Evolutionary conservation across 768 basidiomycete genomes (phyloP).

Genomic region (Pisolithus tinctorius): DNA sequence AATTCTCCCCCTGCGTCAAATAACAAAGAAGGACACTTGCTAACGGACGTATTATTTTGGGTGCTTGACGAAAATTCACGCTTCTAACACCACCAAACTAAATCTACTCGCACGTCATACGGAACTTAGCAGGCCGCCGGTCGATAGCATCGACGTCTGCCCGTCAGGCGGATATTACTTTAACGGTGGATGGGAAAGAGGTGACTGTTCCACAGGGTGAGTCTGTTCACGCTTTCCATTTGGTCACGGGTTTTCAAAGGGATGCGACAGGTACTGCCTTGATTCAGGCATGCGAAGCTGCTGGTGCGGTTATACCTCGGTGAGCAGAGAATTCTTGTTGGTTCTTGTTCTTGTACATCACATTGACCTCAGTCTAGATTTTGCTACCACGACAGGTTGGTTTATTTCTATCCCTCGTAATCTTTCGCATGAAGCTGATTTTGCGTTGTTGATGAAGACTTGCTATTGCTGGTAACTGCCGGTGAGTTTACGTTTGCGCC

Average conservation of each 20-base stretch:
- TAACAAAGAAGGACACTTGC: background rate
- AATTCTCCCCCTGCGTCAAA: background rate
- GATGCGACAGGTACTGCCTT: constrained; percentile 72
- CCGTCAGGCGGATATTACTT: constrained; percentile 73
- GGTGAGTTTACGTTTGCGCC: constrained; percentile 41
- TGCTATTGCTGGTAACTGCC: constrained; percentile 96
- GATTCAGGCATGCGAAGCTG: constrained; percentile 93
- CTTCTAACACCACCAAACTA: background rate
- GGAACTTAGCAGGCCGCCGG: constrained; percentile 41
- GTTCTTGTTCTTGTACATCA: background rate
- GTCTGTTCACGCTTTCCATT: constrained; percentile 21
- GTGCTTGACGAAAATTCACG: background rate
- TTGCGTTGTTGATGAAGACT: constrained; percentile 42
- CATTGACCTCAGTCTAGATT: constrained; percentile 41
- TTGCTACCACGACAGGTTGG: constrained; percentile 80
- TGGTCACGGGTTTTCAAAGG: constrained; percentile 5
- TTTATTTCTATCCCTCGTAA: background rate
- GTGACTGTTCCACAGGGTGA: constrained; percentile 94
- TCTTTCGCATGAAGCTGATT: constrained; percentile 1
- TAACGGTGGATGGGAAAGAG: constrained; percentile 95
- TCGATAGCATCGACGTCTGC: constrained; percentile 60
- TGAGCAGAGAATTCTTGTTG: constrained; percentile 25
- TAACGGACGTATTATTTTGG: background rate
- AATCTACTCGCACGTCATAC: background rate
- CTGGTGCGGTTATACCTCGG: constrained; percentile 78